These are phyloP conservation scores for Dendrobium catenatum DNA, from an alignment of 106 monocot genomes.

Conservation along the genomic window DNA sequence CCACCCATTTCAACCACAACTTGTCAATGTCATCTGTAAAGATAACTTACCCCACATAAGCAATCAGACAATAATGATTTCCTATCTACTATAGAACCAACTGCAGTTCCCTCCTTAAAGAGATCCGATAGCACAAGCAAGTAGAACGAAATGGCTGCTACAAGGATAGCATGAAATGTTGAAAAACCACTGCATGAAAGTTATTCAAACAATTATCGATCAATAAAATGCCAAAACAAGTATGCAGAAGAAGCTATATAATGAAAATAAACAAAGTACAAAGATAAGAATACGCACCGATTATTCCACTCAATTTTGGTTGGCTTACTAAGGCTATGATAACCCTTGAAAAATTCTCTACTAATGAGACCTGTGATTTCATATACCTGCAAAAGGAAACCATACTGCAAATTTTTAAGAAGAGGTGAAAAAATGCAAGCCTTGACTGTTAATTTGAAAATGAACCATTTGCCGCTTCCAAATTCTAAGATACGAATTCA, in stretches of 20 bases:
- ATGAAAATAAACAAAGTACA: neutral
- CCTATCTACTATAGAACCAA: slow-evolving; percentile 32
- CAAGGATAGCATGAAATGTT: slow-evolving; percentile 79
- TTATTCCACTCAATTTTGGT: slow-evolving; percentile 83
- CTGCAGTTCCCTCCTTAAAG: slow-evolving; percentile 39
- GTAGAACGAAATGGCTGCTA: slow-evolving; percentile 62
- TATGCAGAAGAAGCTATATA: neutral
- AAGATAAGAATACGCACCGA: slow-evolving; percentile 20
- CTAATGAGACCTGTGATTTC: slow-evolving; percentile 44
- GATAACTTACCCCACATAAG: slow-evolving; percentile 64
- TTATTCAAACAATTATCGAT: neutral
- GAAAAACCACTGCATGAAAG: slow-evolving; percentile 63
- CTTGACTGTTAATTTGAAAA: neutral
- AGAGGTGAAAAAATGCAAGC: neutral
- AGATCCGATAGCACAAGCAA: slow-evolving; percentile 64
- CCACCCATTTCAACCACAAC: neutral
- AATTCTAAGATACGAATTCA: neutral
- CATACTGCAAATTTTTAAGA: neutral
- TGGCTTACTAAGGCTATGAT: slow-evolving; percentile 32
- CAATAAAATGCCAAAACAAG: neutral
- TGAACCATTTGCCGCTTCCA: neutral
- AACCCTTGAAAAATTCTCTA: slow-evolving; percentile 35
- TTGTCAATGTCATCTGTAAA: neutral
- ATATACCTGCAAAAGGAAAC: slow-evolving; percentile 44
- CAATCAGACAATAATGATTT: slow-evolving; percentile 60